Evolutionary conservation across 2,329 filamentous ascomycete species (phyloP).

Genomic region (Metarhizium sp.): DNA sequence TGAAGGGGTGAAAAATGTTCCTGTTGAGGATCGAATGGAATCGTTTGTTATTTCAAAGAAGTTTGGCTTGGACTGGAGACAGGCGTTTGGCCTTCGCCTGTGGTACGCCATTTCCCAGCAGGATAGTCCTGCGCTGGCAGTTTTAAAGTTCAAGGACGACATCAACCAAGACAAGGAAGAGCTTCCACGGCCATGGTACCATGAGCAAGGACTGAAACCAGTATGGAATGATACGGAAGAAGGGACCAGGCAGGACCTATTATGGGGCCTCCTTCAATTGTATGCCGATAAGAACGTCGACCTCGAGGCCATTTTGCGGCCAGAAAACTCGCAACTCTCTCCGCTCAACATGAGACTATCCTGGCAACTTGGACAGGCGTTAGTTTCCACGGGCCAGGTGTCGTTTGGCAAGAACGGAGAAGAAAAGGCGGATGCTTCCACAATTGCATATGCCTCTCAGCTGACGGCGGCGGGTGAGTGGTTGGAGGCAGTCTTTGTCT

Average conservation of each 20-base stretch:
- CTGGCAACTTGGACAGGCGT: conserved; percentile 74
- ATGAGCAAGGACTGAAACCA: conserved; percentile 46
- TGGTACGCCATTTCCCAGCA: conserved; percentile 72
- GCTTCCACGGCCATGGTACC: conserved; percentile 62
- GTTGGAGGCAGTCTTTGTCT: conserved; percentile 64
- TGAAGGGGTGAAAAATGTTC: conserved; percentile 62
- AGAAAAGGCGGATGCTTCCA: conserved; percentile 56
- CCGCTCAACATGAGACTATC: conserved; percentile 66
- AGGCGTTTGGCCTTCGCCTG: conserved; percentile 81
- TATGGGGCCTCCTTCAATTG: conserved; percentile 80
- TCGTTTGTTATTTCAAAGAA: conserved; percentile 75
- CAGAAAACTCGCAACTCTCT: conserved; percentile 67
- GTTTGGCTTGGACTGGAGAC: conserved; percentile 86
- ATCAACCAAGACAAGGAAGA: conserved; percentile 63
- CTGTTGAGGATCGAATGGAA: conserved; percentile 69
- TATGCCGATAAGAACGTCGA: conserved; percentile 53
- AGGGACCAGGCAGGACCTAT: conserved; percentile 59
- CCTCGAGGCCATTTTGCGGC: conserved; percentile 63
- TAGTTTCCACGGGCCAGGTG: conserved; percentile 41
- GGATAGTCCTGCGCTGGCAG: conserved; percentile 62
- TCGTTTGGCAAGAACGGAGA: conserved; percentile 43
- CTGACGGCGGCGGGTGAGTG: conserved; percentile 56
- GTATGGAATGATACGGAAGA: conserved; percentile 52
- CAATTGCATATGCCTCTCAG: conserved; percentile 55
- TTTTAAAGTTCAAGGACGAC: conserved; percentile 65